A percentile compares a stretch with the other conserved stretches of the same genome.
These are phyloP conservation scores for Sporothrix protearum DNA, from an alignment of 2,329 filamentous ascomycete genomes.

Conservation along the genomic window DNA sequence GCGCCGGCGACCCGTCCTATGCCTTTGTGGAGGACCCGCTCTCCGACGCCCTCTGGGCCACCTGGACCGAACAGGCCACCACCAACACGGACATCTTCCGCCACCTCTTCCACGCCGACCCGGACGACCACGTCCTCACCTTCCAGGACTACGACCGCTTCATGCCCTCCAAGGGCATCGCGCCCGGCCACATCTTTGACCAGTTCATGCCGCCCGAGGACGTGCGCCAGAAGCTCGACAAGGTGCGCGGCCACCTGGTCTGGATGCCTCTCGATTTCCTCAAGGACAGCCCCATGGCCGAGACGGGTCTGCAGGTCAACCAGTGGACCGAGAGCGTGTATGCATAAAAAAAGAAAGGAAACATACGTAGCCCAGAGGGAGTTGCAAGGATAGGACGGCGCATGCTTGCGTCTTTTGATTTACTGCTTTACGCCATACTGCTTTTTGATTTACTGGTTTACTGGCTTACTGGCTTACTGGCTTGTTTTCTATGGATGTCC, in stretches of 20 bases:
- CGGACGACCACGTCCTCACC: slow-evolving; percentile 80
- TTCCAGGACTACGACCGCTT: slow-evolving; percentile 89
- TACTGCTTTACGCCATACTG: background rate
- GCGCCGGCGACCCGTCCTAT: slow-evolving; percentile 54
- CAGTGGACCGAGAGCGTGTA: slow-evolving; percentile 82
- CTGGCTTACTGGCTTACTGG: too few relatives aligned
- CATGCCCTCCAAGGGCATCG: slow-evolving; percentile 64
- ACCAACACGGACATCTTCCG: slow-evolving; percentile 72
- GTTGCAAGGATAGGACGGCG: background rate
- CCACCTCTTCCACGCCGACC: slow-evolving; percentile 82
- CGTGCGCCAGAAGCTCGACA: slow-evolving; percentile 69
- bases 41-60: slow-evolving; percentile 60
- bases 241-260: slow-evolving; percentile 83
- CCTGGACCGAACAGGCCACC: slow-evolving; percentile 66
- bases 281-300: slow-evolving; percentile 80
- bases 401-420: background rate
- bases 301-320: slow-evolving; percentile 83
- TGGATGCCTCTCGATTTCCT: slow-evolving; percentile 94
- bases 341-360: slow-evolving; percentile 45
- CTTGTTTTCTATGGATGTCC: too few relatives aligned
- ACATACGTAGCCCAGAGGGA: background rate
- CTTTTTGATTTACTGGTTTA: background rate
- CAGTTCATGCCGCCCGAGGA: slow-evolving; percentile 69
- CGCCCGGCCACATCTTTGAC: slow-evolving; percentile 83
- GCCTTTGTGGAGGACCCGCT: slow-evolving; percentile 69